Evolutionary conservation across 1,139 yeast species (phyloP).

Genomic region (Geotrichum phurueaensis): DNA sequence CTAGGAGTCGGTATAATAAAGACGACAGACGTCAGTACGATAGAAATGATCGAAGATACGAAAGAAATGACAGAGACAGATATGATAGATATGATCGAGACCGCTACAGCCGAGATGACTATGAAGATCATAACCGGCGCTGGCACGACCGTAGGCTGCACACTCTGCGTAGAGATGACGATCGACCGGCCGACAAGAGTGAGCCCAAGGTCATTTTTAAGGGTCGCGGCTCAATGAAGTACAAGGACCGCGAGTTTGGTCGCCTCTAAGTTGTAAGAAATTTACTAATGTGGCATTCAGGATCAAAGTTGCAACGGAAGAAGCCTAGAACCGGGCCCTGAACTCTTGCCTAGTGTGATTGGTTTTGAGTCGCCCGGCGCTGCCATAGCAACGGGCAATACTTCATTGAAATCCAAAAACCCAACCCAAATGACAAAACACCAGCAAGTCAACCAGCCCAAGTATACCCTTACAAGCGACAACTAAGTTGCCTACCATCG

Average conservation of each 20-base stretch:
- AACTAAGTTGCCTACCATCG: background rate
- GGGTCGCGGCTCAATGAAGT: constrained; percentile 32
- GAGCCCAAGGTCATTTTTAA: constrained; percentile 23
- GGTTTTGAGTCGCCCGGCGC: background rate
- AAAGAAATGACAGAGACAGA: background rate
- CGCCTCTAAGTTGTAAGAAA: background rate
- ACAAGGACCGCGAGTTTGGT: constrained; percentile 21
- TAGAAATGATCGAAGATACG: background rate
- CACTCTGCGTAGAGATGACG: background rate
- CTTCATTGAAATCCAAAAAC: background rate
- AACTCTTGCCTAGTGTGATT: background rate
- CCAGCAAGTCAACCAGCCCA: background rate
- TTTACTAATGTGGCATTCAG: background rate
- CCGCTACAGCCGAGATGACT: background rate
- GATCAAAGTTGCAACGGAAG: background rate
- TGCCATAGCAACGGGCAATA: background rate
- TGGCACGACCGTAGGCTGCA: background rate
- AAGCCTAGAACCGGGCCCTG: background rate
- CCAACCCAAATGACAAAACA: background rate
- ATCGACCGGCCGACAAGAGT: background rate
- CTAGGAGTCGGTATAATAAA: background rate
- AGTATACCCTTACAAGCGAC: background rate
- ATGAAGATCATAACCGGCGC: background rate
- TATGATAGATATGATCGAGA: constrained; percentile 9
- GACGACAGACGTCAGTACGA: background rate